Conservation (phyloP, 2,329 filamentous ascomycete species). For the Nannizzia gypsea region DNA sequence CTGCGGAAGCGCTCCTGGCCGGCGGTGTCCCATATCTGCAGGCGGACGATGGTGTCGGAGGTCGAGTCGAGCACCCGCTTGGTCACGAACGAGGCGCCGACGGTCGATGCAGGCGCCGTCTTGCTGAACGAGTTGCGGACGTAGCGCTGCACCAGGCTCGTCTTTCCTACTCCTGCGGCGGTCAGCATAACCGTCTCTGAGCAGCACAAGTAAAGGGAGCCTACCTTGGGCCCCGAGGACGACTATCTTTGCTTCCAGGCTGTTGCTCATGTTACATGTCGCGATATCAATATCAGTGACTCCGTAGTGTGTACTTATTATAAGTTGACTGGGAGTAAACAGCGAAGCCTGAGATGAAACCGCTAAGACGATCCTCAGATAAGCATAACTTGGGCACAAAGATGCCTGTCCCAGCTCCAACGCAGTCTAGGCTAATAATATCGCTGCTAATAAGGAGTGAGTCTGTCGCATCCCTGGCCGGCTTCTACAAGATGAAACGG, state of each 20-base stretch:
- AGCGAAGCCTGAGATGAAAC: too few species aligned
- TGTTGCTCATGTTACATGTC: constrained; percentile 31
- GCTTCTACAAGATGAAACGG: not conserved
- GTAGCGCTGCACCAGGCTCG: constrained; percentile 41
- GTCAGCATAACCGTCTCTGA: not conserved
- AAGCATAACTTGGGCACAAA: too few species aligned
- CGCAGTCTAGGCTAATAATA: too few species aligned
- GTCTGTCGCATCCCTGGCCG: not conserved
- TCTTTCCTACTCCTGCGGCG: constrained; percentile 39
- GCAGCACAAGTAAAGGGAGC: not conserved
- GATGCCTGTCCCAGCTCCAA: too few species aligned
- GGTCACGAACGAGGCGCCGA: constrained; percentile 68
- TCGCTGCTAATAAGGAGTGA: too few species aligned
- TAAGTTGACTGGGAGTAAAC: too few species aligned
- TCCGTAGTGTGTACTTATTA: too few species aligned
- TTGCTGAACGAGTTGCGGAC: constrained; percentile 35
- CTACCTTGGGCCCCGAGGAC: constrained; percentile 41
- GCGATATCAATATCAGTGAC: too few species aligned
- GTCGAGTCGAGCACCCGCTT: constrained; percentile 73
- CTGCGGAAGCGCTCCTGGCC: constrained; percentile 92
- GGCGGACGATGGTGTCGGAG: constrained; percentile 72
- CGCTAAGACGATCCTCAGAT: too few species aligned
- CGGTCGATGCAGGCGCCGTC: constrained; percentile 48
- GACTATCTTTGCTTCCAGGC: constrained; percentile 43
- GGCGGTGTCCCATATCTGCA: constrained; percentile 94